Evolutionary conservation across 2,329 filamentous ascomycete species (phyloP).

Genomic region (Ophiostoma tasmaniense): DNA sequence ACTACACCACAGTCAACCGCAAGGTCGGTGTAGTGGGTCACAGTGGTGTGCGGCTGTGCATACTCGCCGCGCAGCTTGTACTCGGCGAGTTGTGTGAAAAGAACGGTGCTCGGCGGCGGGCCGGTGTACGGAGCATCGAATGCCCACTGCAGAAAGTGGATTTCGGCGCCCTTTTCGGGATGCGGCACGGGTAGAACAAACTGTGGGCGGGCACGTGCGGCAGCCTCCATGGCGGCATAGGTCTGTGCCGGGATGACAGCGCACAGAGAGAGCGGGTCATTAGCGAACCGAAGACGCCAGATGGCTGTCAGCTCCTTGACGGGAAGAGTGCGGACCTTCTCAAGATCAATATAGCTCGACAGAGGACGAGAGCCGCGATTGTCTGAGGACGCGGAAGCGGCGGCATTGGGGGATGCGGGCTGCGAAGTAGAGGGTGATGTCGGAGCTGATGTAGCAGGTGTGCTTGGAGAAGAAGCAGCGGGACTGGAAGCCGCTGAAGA

Average conservation of each 20-base stretch:
- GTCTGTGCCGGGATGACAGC: conserved; percentile 66
- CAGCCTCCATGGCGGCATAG: conserved; percentile 63
- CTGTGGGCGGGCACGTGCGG: conserved; percentile 68
- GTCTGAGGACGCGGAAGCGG: conserved; percentile 26
- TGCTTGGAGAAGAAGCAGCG: not conserved
- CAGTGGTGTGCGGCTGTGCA: conserved; percentile 82
- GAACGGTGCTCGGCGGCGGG: conserved; percentile 60
- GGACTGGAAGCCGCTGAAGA: not conserved
- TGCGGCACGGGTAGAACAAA: conserved; percentile 86
- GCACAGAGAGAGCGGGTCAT: conserved; percentile 66
- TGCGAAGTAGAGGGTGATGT: not conserved
- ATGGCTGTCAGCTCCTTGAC: conserved; percentile 75
- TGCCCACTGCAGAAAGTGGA: conserved; percentile 94
- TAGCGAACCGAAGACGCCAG: conserved; percentile 82
- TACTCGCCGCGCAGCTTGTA: conserved; percentile 88
- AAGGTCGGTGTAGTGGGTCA: conserved; percentile 85
- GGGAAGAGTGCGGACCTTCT: conserved; percentile 65
- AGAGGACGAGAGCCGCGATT: conserved; percentile 32
- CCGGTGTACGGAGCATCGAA: conserved; percentile 52
- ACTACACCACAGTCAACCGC: conserved; percentile 67
- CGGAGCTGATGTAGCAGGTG: not conserved
- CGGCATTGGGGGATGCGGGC: not conserved
- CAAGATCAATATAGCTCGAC: conserved; percentile 60
- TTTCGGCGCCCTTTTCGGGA: conserved; percentile 63
- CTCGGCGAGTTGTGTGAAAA: conserved; percentile 90